Base-by-base conservation (phyloP, 176 grass and related monocot genomes). In the Oryza rufipogon region DNA sequence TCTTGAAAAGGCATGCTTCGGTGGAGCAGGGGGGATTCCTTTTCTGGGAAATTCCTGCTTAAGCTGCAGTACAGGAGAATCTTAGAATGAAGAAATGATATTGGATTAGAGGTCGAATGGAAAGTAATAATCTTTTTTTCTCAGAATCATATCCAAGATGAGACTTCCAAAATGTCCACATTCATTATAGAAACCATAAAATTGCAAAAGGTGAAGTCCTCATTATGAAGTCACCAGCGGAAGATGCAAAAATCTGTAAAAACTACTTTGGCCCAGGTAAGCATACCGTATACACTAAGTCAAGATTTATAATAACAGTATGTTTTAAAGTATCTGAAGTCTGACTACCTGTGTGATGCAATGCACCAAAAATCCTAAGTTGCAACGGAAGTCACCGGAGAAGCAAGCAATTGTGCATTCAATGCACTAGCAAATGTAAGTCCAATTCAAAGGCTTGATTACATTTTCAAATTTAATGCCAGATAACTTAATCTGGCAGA, bases 1-100 rank as follows among this genome's bases (percentile, higher is more conserved):
- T 90, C 91, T 93, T 86, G 89, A 77, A 69, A 96, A 99, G 79
- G 97, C 74, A 73, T 96, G 87, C 86, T 94, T 99, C 1, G 97
- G 93, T 84, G 97, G 97, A 69, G 91, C 91, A 15, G 79, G 7
- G 33, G 91, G 89, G 17, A 94, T 83, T 33, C 93, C 81, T 87
- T 92, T 96, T 83, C 76, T 94, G 12, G 97, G 89, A 89, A 94
- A 99, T 10, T 75, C 61, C 19, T 70, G 81, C 85, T 99, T 99
- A 89, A 99, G 83, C 97, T 99, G 86, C 25, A 94, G 83, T 52
- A 61, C 11, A 83, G 12, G 46, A 33, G 32, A 68, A 68, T 28
- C 67, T 82, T 34, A 69, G 26, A 71, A 71, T 30, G 74, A 68
- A 34, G 38, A 86, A 84, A 83, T 23, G 80, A 45, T 28, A 25